Evolutionary conservation across 306 rosid genomes (phyloP).

Genomic region (Amphicarpaea edgeworthii): DNA sequence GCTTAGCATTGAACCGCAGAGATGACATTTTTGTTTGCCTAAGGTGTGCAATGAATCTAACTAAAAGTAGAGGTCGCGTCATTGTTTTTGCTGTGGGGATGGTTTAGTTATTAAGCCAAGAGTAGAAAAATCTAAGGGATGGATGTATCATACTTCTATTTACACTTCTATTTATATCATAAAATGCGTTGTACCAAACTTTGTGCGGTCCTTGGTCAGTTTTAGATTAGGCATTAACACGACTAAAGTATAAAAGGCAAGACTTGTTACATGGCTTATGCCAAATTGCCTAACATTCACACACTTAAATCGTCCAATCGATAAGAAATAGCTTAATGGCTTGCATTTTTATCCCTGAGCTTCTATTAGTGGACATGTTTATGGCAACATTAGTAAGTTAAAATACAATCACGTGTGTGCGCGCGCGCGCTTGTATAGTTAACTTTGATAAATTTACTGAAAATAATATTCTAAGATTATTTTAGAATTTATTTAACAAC

Average conservation of each 20-base stretch:
- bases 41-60: neutral
- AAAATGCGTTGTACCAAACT: neutral
- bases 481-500: no score
- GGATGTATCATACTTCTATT: no score
- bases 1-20: neutral
- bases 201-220: neutral
- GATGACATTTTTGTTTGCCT: neutral
- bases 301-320: no score
- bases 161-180: neutral
- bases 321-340: neutral
- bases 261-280: no score
- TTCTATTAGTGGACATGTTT: no score
- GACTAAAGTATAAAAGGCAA: neutral
- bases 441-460: no score
- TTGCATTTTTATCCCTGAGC: neutral
- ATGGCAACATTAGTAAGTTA: no score
- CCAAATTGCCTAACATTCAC: no score
- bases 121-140: neutral
- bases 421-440: no score
- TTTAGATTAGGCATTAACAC: neutral
- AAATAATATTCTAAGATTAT: no score
- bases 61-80: neutral
- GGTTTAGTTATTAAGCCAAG: neutral
- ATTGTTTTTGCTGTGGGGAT: neutral
- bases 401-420: no score